phyloP scores from a whole-genome alignment of 768 basidiomycete genomes.

The Boletus insuetus region DNA sequence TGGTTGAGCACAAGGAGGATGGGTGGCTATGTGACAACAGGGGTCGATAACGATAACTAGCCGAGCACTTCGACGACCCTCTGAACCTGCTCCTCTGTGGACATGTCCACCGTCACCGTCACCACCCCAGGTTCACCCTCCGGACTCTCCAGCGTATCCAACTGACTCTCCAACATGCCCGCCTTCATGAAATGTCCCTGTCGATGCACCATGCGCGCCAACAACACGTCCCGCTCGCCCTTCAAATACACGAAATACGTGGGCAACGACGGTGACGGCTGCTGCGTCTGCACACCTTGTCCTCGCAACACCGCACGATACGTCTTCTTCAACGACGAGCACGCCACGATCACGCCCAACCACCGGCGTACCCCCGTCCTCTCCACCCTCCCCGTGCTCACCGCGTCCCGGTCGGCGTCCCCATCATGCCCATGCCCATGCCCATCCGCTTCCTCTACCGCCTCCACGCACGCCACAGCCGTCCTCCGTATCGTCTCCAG shows the following conservation, averaged over 20 bases:
- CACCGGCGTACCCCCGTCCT: too few species aligned
- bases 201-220: slow-evolving; percentile 62
- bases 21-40: too few species aligned
- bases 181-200: slow-evolving; percentile 83
- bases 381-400: neutral
- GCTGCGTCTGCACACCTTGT: neutral
- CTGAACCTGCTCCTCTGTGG: slow-evolving; percentile 56
- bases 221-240: slow-evolving; percentile 52
- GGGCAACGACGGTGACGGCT: slow-evolving; percentile 29
- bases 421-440: too few species aligned
- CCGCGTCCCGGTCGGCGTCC: too few species aligned
- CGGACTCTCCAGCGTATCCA: slow-evolving; percentile 68
- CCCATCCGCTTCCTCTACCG: too few species aligned
- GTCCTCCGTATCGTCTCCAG: slow-evolving; percentile 65
- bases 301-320: slow-evolving; percentile 84
- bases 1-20: neutral
- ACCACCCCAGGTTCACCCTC: slow-evolving; percentile 67
- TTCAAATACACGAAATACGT: slow-evolving; percentile 84
- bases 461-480: slow-evolving; percentile 36
- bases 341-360: slow-evolving; percentile 74
- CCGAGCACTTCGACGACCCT: slow-evolving; percentile 28
- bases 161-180: slow-evolving; percentile 76
- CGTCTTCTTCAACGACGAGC: slow-evolving; percentile 76
- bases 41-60: neutral
- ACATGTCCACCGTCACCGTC: slow-evolving; percentile 49